phyloP scores from a whole-genome alignment of 352 stramenopile genomes.

The Globisporangium spinosum region DNA sequence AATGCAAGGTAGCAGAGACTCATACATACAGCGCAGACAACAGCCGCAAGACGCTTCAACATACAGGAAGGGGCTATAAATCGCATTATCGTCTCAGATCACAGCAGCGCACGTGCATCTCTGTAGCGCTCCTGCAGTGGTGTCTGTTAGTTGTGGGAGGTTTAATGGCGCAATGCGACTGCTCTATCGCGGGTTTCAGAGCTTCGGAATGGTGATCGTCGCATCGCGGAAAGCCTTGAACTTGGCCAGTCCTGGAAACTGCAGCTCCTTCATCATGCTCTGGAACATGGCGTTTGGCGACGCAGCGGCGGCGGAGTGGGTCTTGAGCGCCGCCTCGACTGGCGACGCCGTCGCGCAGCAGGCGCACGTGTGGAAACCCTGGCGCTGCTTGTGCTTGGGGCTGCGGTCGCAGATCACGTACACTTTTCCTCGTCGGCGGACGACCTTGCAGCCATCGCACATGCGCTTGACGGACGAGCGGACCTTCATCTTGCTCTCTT shows the following conservation, averaged over 20 bases:
- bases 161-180: conserved; percentile 9
- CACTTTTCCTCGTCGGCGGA: conserved; percentile 80
- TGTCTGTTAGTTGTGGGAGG: background rate
- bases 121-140: background rate
- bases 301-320: conserved; percentile 25
- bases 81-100: conserved; percentile 12
- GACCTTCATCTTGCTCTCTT: conserved; percentile 81
- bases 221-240: conserved; percentile 83
- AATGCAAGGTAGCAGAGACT: background rate
- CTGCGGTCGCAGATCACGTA: conserved; percentile 91
- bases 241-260: conserved; percentile 84
- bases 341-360: conserved; percentile 27
- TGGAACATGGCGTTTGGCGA: conserved; percentile 92
- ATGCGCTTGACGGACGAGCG: conserved; percentile 89
- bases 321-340: conserved; percentile 20
- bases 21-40: background rate
- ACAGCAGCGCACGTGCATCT: background rate
- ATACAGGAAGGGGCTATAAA: conserved; percentile 1
- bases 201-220: conserved; percentile 65
- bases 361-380: conserved; percentile 87
- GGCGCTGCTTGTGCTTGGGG: conserved; percentile 92
- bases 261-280: conserved; percentile 90
- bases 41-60: background rate
- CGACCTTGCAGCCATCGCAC: conserved; percentile 91
- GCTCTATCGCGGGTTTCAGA: conserved; percentile 21